These are phyloP conservation scores for Gossypium lobatum DNA, from an alignment of 441 rosid genomes.

Conservation along the genomic window DNA sequence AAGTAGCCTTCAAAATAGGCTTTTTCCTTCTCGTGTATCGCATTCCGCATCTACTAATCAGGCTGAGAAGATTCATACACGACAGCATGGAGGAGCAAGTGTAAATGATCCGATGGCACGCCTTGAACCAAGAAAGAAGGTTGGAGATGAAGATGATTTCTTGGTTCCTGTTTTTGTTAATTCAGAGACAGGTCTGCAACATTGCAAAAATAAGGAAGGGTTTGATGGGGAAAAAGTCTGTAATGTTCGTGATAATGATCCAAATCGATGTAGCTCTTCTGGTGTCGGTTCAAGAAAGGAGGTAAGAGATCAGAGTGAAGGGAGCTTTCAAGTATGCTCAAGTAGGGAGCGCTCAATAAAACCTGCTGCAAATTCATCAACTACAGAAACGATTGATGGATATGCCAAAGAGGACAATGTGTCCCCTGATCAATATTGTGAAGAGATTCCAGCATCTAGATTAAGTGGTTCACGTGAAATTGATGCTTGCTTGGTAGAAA, in stretches of 20 bases:
- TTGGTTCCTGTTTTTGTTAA: constrained; percentile 61
- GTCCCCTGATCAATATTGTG: constrained; percentile 21
- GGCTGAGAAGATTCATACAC: constrained; percentile 34
- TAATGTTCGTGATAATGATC: constrained; percentile 15
- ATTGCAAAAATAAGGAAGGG: constrained; percentile 25
- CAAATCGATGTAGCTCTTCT: constrained; percentile 19
- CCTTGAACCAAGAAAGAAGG: constrained; percentile 38
- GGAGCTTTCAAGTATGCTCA: constrained; percentile 22
- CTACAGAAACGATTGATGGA: constrained; percentile 20
- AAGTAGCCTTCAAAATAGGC: constrained; percentile 32
- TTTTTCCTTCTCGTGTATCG: constrained; percentile 26
- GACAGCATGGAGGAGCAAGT: constrained; percentile 29
- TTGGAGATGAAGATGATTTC: constrained; percentile 67
- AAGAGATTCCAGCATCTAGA: constrained; percentile 18
- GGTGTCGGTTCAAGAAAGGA: constrained; percentile 26
- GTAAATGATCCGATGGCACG: constrained; percentile 26
- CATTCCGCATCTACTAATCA: constrained; percentile 25
- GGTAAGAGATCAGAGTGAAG: constrained; percentile 19
- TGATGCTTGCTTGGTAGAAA: constrained; percentile 28
- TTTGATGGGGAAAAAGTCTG: constrained; percentile 21
- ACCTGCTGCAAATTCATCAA: constrained; percentile 17
- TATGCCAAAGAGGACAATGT: constrained; percentile 14
- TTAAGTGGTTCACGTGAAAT: constrained; percentile 24
- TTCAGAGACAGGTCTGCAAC: constrained; percentile 30
- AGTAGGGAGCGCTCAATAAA: constrained; percentile 20